Conservation (phyloP, 2,329 filamentous ascomycete genomes). For the Ascochyta lentis region DNA sequence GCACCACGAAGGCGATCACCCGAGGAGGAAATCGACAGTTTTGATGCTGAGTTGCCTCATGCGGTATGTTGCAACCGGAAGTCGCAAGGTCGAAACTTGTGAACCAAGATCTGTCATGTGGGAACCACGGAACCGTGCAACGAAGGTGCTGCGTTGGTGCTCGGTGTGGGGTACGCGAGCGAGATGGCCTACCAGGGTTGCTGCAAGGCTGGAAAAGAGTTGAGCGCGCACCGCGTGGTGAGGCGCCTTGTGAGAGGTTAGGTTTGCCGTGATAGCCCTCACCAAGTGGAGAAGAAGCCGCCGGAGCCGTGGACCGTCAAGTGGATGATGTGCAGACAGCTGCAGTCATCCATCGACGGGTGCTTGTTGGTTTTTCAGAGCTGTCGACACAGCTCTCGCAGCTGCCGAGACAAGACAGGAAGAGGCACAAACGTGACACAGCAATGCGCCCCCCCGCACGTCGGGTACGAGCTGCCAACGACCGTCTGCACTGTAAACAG, state of each 20-base stretch:
- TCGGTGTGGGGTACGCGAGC: background rate
- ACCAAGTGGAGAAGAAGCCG: constrained; percentile 1
- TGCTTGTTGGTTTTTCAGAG: background rate
- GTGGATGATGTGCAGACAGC: background rate
- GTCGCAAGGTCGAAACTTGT: background rate
- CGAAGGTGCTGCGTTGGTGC: background rate
- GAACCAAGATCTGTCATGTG: constrained; percentile 10
- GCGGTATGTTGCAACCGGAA: constrained; percentile 25
- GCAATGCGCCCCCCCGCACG: background rate
- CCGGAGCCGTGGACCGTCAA: background rate
- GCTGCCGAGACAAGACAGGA: background rate
- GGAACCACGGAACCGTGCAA: constrained; percentile 8
- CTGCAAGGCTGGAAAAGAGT: background rate
- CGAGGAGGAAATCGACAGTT: constrained; percentile 31
- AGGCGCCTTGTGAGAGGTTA: too few relatives aligned
- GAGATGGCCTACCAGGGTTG: background rate
- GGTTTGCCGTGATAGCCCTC: background rate
- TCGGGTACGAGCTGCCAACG: background rate
- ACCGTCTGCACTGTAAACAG: background rate
- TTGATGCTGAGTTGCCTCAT: constrained; percentile 23
- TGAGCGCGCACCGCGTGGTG: too few relatives aligned
- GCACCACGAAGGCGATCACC: constrained; percentile 36
- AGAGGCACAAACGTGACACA: background rate
- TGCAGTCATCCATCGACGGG: background rate
- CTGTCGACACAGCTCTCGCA: background rate